Conservation (phyloP, 306 rosid genomes). For the Pyrus betulifolia region DNA sequence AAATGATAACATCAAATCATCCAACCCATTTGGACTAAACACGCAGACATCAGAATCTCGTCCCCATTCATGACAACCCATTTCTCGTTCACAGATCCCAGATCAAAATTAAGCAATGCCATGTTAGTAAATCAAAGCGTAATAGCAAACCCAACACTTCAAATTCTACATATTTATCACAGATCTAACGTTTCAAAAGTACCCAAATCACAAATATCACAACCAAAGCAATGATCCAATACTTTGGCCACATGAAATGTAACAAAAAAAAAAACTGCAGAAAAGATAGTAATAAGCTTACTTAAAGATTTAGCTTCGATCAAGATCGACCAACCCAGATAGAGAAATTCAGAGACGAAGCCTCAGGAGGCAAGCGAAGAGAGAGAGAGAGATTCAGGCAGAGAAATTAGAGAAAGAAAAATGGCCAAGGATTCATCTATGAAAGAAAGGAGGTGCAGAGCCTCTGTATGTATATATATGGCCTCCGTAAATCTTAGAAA, state of each 20-base stretch:
- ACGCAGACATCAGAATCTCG: constrained; percentile 40
- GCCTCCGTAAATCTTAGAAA: background rate
- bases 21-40: background rate
- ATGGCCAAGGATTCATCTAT: background rate
- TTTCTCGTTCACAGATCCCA: background rate
- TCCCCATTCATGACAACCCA: constrained; percentile 1
- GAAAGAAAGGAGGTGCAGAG: background rate
- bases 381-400: constrained; percentile 1
- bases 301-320: constrained; percentile 21
- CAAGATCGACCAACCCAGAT: constrained; percentile 10
- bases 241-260: background rate
- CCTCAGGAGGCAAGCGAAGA: background rate
- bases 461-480: background rate
- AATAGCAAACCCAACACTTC: background rate
- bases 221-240: constrained; percentile 12
- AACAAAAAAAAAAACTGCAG: background rate
- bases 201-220: constrained; percentile 21
- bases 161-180: constrained; percentile 1
- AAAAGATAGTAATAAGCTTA: background rate
- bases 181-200: constrained; percentile 41
- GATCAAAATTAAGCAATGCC: background rate
- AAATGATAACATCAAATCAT: background rate
- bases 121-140: background rate
- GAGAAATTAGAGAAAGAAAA: background rate
- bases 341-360: background rate